Base-by-base conservation (phyloP, 345 rosid genomes). In the Acer saccharum region DNA sequence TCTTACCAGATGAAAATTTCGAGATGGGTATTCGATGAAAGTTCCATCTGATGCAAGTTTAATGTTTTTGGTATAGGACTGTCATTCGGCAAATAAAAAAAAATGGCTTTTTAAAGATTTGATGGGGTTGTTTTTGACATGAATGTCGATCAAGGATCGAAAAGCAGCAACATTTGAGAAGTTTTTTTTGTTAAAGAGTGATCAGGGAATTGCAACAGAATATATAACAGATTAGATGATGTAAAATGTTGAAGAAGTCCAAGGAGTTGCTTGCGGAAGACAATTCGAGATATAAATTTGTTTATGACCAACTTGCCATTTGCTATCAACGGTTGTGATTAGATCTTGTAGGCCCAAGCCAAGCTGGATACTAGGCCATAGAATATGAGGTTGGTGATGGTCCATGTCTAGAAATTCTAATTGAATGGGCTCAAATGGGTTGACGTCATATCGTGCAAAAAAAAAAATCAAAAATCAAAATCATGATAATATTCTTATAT, bases 1-100 rank as follows among this genome's bases (percentile, higher is more conserved):
- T 68, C 79, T 78, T 74, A 70, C 81, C 79, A 12, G 35, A 43
- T 41, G 64, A 52, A 54, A 27, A 50, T 73, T 65, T 73, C 23
- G 71, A 55, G 77, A 43, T 10, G 32, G 63, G 65, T 58, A 61
- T 43, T 21, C 10, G n/a, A 61, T 54, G 25, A 18, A 27, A 16
- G 43, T 63, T 25, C 50, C 65, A 54, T 67, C 43, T 54, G 16
- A n/a, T 67, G 50, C 50, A 52, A 8, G 44, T 63, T 14, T 32
- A 16, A 65, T 35, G 39, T 32, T 27, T 61, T 20, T 9, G 32
- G 60, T 44, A 23, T 48, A 13, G 11, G 48, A n/a, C n/a, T 39
- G 13, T 18, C 57, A 39, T 71, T 23, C 63, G 29, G 12, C 68
- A 62, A 23, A 60, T 25, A 50, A 50, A 68, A 23, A 50, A 50